Conservation (phyloP, 441 rosid species). For the Corymbia citriodora region DNA sequence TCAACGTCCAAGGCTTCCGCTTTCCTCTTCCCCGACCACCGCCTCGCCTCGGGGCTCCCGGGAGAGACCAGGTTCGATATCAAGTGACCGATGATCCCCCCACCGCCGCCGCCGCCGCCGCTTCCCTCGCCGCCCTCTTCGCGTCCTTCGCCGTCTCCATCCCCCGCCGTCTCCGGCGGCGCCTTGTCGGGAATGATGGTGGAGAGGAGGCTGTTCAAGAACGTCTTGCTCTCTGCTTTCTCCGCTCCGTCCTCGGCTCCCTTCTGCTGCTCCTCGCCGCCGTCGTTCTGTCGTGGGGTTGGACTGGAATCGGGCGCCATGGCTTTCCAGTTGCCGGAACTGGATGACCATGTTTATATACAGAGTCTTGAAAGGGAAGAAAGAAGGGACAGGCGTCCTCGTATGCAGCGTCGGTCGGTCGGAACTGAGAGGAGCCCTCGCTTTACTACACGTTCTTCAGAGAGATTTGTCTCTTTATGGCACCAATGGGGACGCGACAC, state of each 20-base stretch:
- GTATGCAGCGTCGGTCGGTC: not conserved
- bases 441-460: constrained; percentile 15
- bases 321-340: not conserved
- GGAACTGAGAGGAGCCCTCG: not conserved
- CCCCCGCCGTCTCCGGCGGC: not conserved
- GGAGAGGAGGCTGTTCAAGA: constrained; percentile 25
- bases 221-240: constrained; percentile 24
- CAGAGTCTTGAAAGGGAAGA: not conserved
- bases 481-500: not conserved
- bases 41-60: not conserved
- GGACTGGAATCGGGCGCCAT: not conserved
- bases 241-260: not conserved
- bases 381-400: constrained; percentile 6
- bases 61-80: not conserved
- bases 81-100: not conserved
- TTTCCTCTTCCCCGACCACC: constrained; percentile 3
- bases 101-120: not conserved
- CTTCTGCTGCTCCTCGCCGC: not conserved
- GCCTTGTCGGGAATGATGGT: constrained; percentile 1
- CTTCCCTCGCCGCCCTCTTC: not conserved
- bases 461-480: not conserved
- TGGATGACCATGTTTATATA: not conserved
- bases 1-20: not conserved
- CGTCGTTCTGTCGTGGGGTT: not conserved
- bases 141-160: not conserved